Conservation (phyloP, 345 rosid species). For the Rhizophora apiculata region DNA sequence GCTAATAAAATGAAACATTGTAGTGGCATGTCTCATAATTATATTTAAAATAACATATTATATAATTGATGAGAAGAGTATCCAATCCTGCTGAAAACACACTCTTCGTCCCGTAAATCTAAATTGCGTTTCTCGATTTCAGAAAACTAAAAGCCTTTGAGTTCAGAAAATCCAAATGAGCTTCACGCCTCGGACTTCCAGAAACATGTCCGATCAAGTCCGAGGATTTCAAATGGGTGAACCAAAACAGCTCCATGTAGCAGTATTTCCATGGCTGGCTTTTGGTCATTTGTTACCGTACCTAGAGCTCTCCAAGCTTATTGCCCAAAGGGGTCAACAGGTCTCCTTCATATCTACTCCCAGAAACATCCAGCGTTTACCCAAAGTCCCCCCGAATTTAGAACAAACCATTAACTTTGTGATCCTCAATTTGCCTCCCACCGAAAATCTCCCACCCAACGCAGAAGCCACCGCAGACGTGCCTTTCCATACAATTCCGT, state of each 20-base stretch:
- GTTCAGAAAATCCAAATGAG: too few relatives aligned
- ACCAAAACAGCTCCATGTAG: constrained; percentile 2
- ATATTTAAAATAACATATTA: too few relatives aligned
- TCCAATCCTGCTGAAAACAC: too few relatives aligned
- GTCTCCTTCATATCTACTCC: constrained; percentile 11
- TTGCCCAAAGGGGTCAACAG: constrained; percentile 5
- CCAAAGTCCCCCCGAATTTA: not conserved
- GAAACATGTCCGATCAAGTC: too few relatives aligned
- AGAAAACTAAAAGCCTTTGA: too few relatives aligned
- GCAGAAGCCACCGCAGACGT: not conserved
- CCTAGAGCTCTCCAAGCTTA: constrained; percentile 8
- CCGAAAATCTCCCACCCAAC: not conserved
- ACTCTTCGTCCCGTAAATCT: too few relatives aligned
- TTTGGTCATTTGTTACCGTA: not conserved
- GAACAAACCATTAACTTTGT: not conserved
- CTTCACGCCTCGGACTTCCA: too few relatives aligned
- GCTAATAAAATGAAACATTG: too few relatives aligned
- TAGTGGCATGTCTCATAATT: too few relatives aligned
- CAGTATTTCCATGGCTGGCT: constrained; percentile 6
- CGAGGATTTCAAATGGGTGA: not conserved
- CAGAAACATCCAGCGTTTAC: not conserved
- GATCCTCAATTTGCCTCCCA: not conserved
- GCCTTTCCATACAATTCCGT: not conserved
- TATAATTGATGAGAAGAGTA: too few relatives aligned
- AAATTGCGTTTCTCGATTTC: too few relatives aligned